Evolutionary conservation across 2,329 filamentous ascomycete species (phyloP), one percentile per base, ranked within the genome.

Genomic region (Nothomitra cinnamomea): DNA sequence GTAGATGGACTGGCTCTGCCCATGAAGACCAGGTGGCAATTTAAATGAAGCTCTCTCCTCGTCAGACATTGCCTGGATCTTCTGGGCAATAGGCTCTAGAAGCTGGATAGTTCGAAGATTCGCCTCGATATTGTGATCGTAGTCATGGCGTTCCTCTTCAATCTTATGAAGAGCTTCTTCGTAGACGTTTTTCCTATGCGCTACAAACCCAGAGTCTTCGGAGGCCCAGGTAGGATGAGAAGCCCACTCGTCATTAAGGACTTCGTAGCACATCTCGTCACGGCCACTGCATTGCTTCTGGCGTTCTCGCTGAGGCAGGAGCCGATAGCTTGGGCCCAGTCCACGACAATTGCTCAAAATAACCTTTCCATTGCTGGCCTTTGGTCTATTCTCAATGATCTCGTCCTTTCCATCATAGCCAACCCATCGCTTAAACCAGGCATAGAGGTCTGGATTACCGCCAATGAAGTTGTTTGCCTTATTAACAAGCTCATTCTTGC

Each of bases 171-270:
- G 78, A 32, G 85, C 85, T 67, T 98, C 92, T 66, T 98, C 92
- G 58, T 85, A 94, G 53, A 84, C 80, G 61, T 98, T 98, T 76
- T 98, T 98, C 57, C 90, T 81, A 69, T 98, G 92, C 12, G 92
- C 92, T 56, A 98, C 90, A 61, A 98, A 98, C 0, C 92, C 92
- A 45, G 87, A 94, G 64, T 98, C 92, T 67, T 98, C 92, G 1
- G 90, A 96, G 1, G 90, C 92, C 92, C 92, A 98, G 0, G 92
- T 98, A 2, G 92, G 92, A 69, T 98, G 92, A 24, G 90, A 96
- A 1, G 92, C 92, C 92, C 92, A 98, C 60, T 95, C 87, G 61
- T 98, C 92, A 59, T 98, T 98, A 53, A 98, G 74, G 0, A 98
- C 90, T 22, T 84, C 83, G 60, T 87, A 83, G 69, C 92, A 98